Evolutionary conservation across 257 asterid species (phyloP), one percentile per base, ranked within the genome.

Genomic region (Hygrophila difformis): DNA sequence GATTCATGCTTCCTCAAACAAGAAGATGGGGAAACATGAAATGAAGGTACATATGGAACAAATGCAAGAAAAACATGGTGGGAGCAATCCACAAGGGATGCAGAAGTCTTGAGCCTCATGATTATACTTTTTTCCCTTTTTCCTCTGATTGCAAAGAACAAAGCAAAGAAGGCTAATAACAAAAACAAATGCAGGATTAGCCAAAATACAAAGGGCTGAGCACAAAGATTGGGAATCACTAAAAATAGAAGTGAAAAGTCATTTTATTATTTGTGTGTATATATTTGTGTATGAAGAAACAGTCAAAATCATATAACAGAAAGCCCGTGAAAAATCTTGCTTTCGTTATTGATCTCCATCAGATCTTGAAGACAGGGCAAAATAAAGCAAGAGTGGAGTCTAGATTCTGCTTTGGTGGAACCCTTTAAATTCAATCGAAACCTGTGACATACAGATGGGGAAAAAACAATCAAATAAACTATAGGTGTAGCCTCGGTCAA

Each of bases 401-500:
- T 65, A 65, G 61, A 67, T 33, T 18, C 37, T 47, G 40, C 61
- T 34, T 28, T 56, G 55, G 38, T 49, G 43, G 74, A n/a, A n/a
- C n/a, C n/a, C 76, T 66, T 59, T 44, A 33, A 59, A 52, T 53
- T 20, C 31, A 46, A 66, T 70, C 47, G 63, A 55, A 71, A 67
- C 79, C 67, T 71, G 86, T 74, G 78, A 71, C 28, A 63, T 29
- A 53, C 73, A 68, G 62, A 69, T 69, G 50, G 36, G 48, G 43
- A 56, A 53, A 69, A 17, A 15, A 17, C 23, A 49, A 39, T 3
- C 53, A 55, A 35, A 3, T 29, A 24, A 48, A 43, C 15, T 10
- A 49, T 33, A 31, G 22, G 17, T 28, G 17, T 6, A 19, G 56
- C 49, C 46, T 49, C 37, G 48, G 0, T 11, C 20, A 33, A 31